Evolutionary conservation across 305 asterid genomes (phyloP).

Genomic region (Solanum hybrid): DNA sequence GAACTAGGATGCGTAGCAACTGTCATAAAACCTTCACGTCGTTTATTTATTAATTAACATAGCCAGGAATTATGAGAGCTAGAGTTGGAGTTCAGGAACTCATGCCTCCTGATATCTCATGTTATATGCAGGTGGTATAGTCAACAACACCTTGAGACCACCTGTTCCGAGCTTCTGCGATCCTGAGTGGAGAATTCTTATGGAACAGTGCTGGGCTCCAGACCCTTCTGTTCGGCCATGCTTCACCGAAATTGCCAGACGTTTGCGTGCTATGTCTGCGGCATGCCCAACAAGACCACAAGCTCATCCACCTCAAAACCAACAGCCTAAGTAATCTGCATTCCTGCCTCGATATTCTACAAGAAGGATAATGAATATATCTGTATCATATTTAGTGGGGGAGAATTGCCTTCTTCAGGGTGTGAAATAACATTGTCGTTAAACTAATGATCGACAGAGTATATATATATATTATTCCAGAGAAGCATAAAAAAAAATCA

Average conservation of each 20-base stretch:
- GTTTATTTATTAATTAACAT: background rate
- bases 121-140: constrained; percentile 61
- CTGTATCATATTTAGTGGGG: background rate
- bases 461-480: background rate
- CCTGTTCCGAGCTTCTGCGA: constrained; percentile 67
- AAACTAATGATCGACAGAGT: constrained; percentile 2
- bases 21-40: background rate
- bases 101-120: background rate
- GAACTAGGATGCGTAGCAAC: background rate
- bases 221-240: constrained; percentile 67
- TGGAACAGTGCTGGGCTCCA: constrained; percentile 96
- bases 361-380: background rate
- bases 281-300: constrained; percentile 40
- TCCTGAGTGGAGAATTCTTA: constrained; percentile 62
- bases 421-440: constrained; percentile 5
- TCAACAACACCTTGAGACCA: constrained; percentile 75
- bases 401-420: background rate
- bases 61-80: background rate
- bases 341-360: background rate
- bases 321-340: constrained; percentile 32
- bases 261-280: constrained; percentile 54
- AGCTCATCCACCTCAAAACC: constrained; percentile 29
- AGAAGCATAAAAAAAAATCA: background rate
- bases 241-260: constrained; percentile 70
- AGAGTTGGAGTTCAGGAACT: background rate